These are phyloP conservation scores for Ascochyta clinopodiicola DNA, from an alignment of 2,329 filamentous ascomycete genomes.

Conservation along the genomic window DNA sequence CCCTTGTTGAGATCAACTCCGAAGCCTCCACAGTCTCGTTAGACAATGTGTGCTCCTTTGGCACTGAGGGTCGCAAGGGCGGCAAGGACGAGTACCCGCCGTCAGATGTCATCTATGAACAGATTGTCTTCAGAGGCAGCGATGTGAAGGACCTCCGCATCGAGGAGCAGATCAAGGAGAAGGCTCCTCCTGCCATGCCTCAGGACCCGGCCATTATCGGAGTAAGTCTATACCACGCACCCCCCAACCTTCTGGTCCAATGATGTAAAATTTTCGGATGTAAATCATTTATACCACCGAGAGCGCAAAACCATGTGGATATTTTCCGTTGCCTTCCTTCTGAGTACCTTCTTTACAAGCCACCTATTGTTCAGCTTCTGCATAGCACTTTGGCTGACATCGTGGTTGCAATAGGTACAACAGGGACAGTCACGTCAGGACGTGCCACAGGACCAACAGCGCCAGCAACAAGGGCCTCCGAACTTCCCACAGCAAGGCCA, in stretches of 20 bases:
- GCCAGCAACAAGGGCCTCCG: conserved; percentile 48
- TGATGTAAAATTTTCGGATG: conserved; percentile 99
- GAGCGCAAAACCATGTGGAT: conserved; percentile 96
- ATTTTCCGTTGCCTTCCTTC: conserved; percentile 99
- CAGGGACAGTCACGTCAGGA: conserved; percentile 36
- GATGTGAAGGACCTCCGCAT: conserved; percentile 98
- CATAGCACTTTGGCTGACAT: conserved; percentile 31
- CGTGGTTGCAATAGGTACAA: conserved; percentile 38
- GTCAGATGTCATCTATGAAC: conserved; percentile 92
- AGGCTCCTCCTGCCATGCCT: conserved; percentile 78
- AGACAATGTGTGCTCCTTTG: conserved; percentile 93
- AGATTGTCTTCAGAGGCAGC: conserved; percentile 97
- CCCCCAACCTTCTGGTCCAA: conserved; percentile 48
- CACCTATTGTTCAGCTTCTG: conserved; percentile 11
- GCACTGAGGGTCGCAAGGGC: conserved; percentile 88
- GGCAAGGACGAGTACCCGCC: conserved; percentile 82
- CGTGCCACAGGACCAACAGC: conserved; percentile 32
- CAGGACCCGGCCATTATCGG: conserved; percentile 96
- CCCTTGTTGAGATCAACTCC: conserved; percentile 96
- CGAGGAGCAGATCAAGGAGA: conserved; percentile 76
- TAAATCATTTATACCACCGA: conserved; percentile 85
- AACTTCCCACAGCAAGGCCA: conserved; percentile 50
- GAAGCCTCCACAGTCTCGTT: conserved; percentile 96
- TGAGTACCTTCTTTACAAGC: conserved; percentile 62
- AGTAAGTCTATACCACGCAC: conserved; percentile 69